Conservation (phyloP, 2,329 filamentous ascomycete genomes). For the Alternaria ventricosa region DNA sequence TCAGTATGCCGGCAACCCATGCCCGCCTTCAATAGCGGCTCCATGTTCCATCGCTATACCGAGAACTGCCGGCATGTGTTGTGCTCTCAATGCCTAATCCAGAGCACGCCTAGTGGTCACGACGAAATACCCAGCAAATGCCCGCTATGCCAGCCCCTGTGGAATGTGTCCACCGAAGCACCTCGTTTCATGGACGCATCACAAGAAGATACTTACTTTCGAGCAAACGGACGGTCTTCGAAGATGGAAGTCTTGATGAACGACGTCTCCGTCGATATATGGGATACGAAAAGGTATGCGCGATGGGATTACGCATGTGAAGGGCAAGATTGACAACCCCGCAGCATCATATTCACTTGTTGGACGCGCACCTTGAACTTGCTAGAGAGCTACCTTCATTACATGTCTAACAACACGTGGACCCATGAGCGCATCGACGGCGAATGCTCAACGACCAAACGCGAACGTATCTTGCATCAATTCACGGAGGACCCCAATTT, state of each 20-base stretch:
- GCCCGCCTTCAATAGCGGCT: constrained; percentile 24
- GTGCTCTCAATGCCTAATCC: constrained; percentile 44
- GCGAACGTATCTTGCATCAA: constrained; percentile 48
- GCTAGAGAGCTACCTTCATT: constrained; percentile 21
- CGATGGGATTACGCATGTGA: not conserved
- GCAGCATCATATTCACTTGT: constrained; percentile 42
- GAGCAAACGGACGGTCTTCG: constrained; percentile 36
- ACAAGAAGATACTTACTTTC: constrained; percentile 39
- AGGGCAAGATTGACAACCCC: not conserved
- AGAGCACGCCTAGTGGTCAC: constrained; percentile 20
- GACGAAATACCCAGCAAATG: constrained; percentile 16
- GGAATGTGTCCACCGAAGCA: not conserved
- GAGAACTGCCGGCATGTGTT: constrained; percentile 42
- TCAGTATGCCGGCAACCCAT: constrained; percentile 40
- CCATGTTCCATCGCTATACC: constrained; percentile 28
- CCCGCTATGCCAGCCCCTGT: constrained; percentile 31
- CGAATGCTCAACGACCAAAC: constrained; percentile 42
- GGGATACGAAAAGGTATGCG: constrained; percentile 35
- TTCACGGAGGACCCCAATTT: constrained; percentile 42
- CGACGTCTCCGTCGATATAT: constrained; percentile 40
- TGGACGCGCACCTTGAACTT: constrained; percentile 41
- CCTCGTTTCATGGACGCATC: constrained; percentile 3
- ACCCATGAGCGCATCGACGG: constrained; percentile 56
- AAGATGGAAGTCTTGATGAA: constrained; percentile 45
- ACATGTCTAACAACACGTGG: not conserved